phyloP scores from a whole-genome alignment of 306 rosid genomes.

The Gastrolobium villosum region DNA sequence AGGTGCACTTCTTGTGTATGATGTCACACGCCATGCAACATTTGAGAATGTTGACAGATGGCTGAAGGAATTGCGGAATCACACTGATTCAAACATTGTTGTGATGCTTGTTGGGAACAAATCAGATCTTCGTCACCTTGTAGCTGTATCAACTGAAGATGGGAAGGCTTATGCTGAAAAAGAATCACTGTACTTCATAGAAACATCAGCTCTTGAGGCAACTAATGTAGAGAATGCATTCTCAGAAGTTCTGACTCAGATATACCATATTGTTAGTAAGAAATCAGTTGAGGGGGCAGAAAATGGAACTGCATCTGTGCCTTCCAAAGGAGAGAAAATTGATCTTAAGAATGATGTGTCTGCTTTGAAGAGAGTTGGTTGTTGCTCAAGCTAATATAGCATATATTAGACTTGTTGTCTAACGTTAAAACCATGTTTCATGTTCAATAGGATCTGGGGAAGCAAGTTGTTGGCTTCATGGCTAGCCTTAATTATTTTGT shows the following conservation, averaged over 20 bases:
- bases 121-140: too few relatives aligned
- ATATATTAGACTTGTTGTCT: neutral
- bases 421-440: neutral
- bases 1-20: too few relatives aligned
- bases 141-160: too few relatives aligned
- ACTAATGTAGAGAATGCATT: too few relatives aligned
- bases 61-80: too few relatives aligned
- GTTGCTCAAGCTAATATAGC: conserved; percentile 70
- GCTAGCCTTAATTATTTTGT: neutral
- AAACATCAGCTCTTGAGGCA: too few relatives aligned
- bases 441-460: conserved; percentile 27
- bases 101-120: too few relatives aligned
- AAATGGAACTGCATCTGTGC: conserved; percentile 68
- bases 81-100: too few relatives aligned
- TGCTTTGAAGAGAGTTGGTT: conserved; percentile 66
- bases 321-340: conserved; percentile 72
- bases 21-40: too few relatives aligned
- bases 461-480: conserved; percentile 3
- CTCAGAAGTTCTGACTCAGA: conserved; percentile 75
- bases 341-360: conserved; percentile 69
- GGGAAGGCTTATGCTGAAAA: too few relatives aligned
- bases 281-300: conserved; percentile 71
- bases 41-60: too few relatives aligned
- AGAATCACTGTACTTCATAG: too few relatives aligned
- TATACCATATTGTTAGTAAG: conserved; percentile 68